These are phyloP conservation scores for Elsinoe fawcettii DNA, from an alignment of 2,329 filamentous ascomycete genomes.

Conservation along the genomic window DNA sequence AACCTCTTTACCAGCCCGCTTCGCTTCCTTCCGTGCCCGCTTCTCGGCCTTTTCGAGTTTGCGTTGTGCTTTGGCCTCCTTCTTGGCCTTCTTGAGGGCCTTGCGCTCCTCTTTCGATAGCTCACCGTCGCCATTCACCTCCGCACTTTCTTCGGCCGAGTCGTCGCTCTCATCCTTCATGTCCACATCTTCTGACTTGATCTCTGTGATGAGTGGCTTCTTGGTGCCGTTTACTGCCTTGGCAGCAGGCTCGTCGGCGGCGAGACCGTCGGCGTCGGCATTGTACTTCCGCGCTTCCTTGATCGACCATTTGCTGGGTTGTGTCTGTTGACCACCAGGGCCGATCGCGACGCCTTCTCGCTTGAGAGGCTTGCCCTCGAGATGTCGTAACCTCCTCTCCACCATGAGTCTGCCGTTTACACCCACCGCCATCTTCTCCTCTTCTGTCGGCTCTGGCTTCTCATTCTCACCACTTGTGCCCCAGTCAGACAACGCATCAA, in stretches of 20 bases:
- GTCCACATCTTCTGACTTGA: slow-evolving; percentile 27
- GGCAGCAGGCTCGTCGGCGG: slow-evolving; percentile 56
- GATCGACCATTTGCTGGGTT: slow-evolving; percentile 73
- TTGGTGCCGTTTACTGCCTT: slow-evolving; percentile 42
- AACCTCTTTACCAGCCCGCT: slow-evolving; percentile 6
- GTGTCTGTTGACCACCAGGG: slow-evolving; percentile 58
- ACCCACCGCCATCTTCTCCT: slow-evolving; percentile 78
- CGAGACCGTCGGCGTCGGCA: slow-evolving; percentile 79
- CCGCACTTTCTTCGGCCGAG: slow-evolving; percentile 16
- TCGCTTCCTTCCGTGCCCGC: slow-evolving; percentile 17
- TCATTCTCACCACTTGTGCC: slow-evolving; percentile 58
- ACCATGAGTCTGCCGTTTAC: slow-evolving; percentile 63
- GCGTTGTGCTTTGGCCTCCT: slow-evolving; percentile 19
- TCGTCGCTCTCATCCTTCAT: slow-evolving; percentile 15
- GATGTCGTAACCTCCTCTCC: slow-evolving; percentile 63
- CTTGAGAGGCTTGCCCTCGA: slow-evolving; percentile 86
- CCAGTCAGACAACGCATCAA: slow-evolving; percentile 80
- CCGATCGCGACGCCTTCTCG: slow-evolving; percentile 67
- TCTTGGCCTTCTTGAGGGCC: slow-evolving; percentile 20
- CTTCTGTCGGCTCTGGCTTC: slow-evolving; percentile 62
- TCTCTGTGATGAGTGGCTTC: slow-evolving; percentile 42
- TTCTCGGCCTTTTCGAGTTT: slow-evolving; percentile 18
- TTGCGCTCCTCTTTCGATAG: slow-evolving; percentile 18
- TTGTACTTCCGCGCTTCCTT: slow-evolving; percentile 95
- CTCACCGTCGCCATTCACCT: slow-evolving; percentile 14